Conservation (phyloP, 352 stramenopile species). For the Globisporangium barbulae region DNA sequence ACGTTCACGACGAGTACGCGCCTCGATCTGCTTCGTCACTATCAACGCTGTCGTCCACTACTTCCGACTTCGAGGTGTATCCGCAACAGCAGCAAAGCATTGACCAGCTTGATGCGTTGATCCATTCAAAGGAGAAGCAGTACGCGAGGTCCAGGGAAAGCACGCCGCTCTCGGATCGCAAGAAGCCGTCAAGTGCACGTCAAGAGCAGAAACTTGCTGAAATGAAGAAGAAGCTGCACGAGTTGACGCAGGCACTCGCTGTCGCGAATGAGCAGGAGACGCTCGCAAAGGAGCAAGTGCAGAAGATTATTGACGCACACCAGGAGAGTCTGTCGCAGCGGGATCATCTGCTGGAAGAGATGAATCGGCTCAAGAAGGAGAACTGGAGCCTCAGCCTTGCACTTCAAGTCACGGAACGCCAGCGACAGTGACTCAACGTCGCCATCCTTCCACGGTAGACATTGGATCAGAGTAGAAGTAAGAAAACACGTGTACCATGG, state of each 20-base stretch:
- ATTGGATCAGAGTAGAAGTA: not conserved
- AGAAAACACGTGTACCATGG: conserved; percentile 7
- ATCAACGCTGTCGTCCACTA: conserved; percentile 15
- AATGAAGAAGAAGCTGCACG: conserved; percentile 32
- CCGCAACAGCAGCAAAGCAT: conserved; percentile 29
- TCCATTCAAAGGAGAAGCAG: conserved; percentile 30
- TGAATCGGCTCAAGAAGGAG: conserved; percentile 61
- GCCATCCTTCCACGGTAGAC: not conserved
- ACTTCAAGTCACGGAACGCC: conserved; percentile 53
- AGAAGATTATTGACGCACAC: conserved; percentile 30
- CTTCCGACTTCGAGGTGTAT: not conserved
- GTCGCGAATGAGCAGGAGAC: conserved; percentile 78
- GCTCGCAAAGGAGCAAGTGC: conserved; percentile 46
- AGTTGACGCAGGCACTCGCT: conserved; percentile 46
- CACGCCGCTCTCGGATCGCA: conserved; percentile 21
- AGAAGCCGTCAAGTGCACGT: conserved; percentile 26
- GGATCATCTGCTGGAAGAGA: conserved; percentile 44
- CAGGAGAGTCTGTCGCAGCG: conserved; percentile 34
- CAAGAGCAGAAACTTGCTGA: conserved; percentile 43
- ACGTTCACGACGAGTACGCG: conserved; percentile 13
- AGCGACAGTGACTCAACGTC: not conserved
- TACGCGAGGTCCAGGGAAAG: conserved; percentile 14
- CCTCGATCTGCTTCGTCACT: conserved; percentile 22
- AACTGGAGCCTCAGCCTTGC: conserved; percentile 68
- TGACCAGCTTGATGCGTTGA: conserved; percentile 35